Evolutionary conservation across 768 basidiomycete species (phyloP).

Genomic region (Lactifluus pinguis): DNA sequence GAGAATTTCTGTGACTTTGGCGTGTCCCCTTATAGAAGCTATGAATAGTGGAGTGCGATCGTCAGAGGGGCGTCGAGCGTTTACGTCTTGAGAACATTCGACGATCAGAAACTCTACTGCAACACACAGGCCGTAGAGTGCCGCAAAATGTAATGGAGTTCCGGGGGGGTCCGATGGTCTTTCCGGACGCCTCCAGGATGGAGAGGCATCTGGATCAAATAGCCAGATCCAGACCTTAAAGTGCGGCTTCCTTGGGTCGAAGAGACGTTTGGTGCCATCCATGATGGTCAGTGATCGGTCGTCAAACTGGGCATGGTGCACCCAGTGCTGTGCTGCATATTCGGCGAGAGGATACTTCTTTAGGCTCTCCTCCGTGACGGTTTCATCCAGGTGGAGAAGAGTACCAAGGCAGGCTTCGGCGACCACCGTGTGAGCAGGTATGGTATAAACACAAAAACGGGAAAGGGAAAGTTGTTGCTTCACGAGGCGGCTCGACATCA

Average conservation of each 20-base stretch:
- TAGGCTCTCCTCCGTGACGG: background rate
- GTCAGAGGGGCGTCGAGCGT: background rate
- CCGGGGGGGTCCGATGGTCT: background rate
- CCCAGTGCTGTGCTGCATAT: conserved; percentile 5
- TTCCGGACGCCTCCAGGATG: background rate
- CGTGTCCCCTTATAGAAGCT: too few species aligned
- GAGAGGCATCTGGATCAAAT: background rate
- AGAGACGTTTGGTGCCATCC: background rate
- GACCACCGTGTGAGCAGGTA: background rate
- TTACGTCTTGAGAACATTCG: background rate
- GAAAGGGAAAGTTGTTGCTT: background rate
- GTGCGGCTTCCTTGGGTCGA: background rate
- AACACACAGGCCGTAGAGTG: background rate
- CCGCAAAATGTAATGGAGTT: background rate
- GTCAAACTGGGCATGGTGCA: background rate
- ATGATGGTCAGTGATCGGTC: background rate
- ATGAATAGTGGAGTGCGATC: background rate
- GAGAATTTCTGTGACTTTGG: too few species aligned
- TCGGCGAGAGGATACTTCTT: background rate
- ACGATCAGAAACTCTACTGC: background rate
- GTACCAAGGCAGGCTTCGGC: background rate
- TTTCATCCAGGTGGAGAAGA: background rate
- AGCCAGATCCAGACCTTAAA: background rate
- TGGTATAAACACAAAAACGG: background rate
- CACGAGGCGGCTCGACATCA: background rate